Conservation (phyloP, 2,329 filamentous ascomycete species). For the Rhynchosporium agropyri region DNA sequence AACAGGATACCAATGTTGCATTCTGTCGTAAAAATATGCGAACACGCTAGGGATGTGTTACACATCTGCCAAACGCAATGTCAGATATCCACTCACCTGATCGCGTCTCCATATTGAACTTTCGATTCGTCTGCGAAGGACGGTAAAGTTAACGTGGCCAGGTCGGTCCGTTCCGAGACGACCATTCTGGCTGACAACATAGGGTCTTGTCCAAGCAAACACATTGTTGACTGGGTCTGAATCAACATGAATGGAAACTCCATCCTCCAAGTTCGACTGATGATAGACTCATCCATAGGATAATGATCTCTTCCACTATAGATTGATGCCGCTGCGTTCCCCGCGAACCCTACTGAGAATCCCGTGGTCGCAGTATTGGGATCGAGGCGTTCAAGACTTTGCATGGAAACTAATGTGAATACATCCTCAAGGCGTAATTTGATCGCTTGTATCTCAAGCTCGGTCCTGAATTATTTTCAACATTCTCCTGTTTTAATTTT, state of each 20-base stretch:
- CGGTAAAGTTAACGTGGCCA: constrained; percentile 19
- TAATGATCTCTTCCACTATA: constrained; percentile 16
- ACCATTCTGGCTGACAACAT: constrained; percentile 22
- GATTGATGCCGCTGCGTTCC: background rate
- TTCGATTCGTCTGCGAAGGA: constrained; percentile 20
- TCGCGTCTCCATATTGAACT: background rate
- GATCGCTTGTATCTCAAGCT: constrained; percentile 7
- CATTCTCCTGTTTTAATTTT: background rate
- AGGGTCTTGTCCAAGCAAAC: constrained; percentile 22
- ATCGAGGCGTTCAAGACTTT: background rate
- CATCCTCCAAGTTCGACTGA: constrained; percentile 26
- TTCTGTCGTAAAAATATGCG: constrained; percentile 34
- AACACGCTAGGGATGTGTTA: constrained; percentile 29
- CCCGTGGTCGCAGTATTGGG: background rate
- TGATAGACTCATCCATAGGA: constrained; percentile 27
- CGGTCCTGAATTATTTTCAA: background rate
- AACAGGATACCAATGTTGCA: constrained; percentile 41
- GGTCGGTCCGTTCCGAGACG: constrained; percentile 21
- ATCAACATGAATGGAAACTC: constrained; percentile 30
- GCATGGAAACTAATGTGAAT: background rate
- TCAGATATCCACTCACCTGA: background rate
- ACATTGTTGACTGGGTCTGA: constrained; percentile 28
- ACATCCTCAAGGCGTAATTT: background rate
- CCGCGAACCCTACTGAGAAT: background rate
- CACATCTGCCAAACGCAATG: background rate